Evolutionary conservation across 2,329 filamentous ascomycete genomes (phyloP), one percentile per base, ranked within the genome.

Genomic region (Fusarium begoniae): DNA sequence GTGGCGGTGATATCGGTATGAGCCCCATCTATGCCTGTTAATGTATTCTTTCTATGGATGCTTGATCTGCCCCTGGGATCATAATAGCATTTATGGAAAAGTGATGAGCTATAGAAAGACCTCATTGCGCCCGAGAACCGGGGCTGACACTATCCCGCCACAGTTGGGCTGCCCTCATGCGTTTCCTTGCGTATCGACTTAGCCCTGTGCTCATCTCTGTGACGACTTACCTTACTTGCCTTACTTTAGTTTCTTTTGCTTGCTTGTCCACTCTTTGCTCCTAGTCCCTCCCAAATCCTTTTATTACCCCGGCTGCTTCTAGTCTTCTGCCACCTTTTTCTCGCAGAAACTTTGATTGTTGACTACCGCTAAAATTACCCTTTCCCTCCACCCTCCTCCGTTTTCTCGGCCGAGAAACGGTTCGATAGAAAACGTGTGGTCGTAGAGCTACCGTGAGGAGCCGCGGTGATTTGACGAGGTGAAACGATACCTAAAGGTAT

Each of bases 41-140:
- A 57, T 58, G 41, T 65, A 51, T 68, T 48, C 63, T 64, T 60
- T 66, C 37, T 50, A 59, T 47, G 43, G 30, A 66, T 61, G 61
- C 41, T 71, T 60, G 71, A 69, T 72, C 71, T 72, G 55, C 63
- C 67, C 63, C 67, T 57, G 56, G 71, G 71, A 62, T 71, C 58
- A 63, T 32, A 45, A 58, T 64, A 28, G 26, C 28, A 63, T 53
- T 32, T 32, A 51, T 51, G 17, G 41, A 54, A 53, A 47, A 51
- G 51, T 38, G 28, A 65, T 69, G 60, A 72, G 67, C 71, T 74
- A 74, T 74, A 69, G 66, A 74, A 74, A 74, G 67, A 60, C 43
- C 72, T 74, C 63, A 53, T 59, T 62, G 58, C 47, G 62, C 71
- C 67, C 67, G 40, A 68, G 51, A 64, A 58, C 63, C 44, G 69